Base-by-base conservation (phyloP, 2,329 filamentous ascomycete species). In the Phoma sp. region DNA sequence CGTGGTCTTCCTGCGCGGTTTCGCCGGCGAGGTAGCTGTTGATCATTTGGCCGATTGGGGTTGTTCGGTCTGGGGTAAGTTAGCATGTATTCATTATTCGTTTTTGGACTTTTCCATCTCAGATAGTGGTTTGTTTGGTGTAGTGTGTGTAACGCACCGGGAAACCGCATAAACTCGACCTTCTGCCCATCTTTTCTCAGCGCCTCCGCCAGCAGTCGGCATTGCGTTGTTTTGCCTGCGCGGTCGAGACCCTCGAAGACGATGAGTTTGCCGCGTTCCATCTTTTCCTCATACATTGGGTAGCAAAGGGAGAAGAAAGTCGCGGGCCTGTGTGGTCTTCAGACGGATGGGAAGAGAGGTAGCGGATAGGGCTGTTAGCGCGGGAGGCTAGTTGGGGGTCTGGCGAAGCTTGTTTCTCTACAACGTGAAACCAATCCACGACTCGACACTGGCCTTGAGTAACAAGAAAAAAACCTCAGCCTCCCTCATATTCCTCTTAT, bases 181-280 rank as follows among this genome's bases (percentile, higher is more conserved):
- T 78, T 74, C 43, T 80, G 75, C 7, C 84, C 85, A 51, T 78
- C 70, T 6, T 74, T 68, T 50, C 80, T 73, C 3, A 91, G 78
- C 33, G 74, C 78, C 25, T 82, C 74, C 33, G 81, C 82, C 36
- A 97, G 80, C 40, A 86, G 77, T 67, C 88, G 84, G 64, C 91
- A 93, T 82, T 96, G 93, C 31, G 92, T 96, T 21, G 92, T 94
- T 82, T 97, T 97, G 51, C 93, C 93, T 38, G 92, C 92, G 61
- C 92, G 86, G 69, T 97, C 93, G 58, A 97, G 82, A 2, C 93
- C 93, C 78, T 97, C 93, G 51, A 96, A 85, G 4, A 94, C 89
- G 48, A 96, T 85, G 29, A 97, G 84, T 12, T 88, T 86, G 41
- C 92, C 92, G 41, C 88, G 83, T 45, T 69, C 64, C 70, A 76